phyloP scores from a whole-genome alignment of 176 grass and related monocot species.

The Triticum timopheevii region DNA sequence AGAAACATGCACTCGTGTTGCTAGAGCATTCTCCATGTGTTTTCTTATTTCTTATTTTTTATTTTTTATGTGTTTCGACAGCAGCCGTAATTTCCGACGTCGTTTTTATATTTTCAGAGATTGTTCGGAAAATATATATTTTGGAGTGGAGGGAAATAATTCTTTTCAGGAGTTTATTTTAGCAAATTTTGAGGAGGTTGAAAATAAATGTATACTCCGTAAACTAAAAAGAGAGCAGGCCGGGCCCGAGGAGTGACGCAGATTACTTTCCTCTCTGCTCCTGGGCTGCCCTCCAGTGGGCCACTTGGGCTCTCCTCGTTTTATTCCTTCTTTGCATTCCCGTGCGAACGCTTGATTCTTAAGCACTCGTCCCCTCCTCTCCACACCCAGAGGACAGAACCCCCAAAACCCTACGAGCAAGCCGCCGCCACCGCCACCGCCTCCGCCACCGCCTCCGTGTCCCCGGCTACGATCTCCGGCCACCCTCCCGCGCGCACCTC shows the following conservation, averaged over 20 bases:
- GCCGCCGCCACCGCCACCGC: conserved; percentile 17
- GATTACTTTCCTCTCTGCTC: neutral
- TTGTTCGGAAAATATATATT: too few relatives aligned
- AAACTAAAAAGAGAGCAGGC: neutral
- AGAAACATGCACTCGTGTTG: neutral
- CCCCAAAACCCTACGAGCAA: conserved; percentile 40
- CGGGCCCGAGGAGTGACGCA: neutral
- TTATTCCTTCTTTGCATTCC: neutral
- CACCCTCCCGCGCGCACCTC: neutral
- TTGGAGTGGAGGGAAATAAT: too few relatives aligned
- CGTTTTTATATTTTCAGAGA: too few relatives aligned
- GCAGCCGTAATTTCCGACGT: neutral
- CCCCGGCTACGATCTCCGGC: neutral
- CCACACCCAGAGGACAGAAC: neutral
- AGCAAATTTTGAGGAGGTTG: too few relatives aligned
- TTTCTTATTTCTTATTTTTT: neutral
- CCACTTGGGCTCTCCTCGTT: neutral
- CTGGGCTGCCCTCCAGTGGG: neutral
- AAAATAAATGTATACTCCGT: too few relatives aligned
- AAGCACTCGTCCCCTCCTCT: neutral
- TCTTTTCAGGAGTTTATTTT: too few relatives aligned
- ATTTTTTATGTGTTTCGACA: neutral
- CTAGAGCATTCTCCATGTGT: neutral
- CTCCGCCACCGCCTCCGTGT: neutral
- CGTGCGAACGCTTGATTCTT: neutral